Evolutionary conservation across 1,284 basidiomycete genomes (phyloP).

Genomic region (Agroathelia rolfsii): DNA sequence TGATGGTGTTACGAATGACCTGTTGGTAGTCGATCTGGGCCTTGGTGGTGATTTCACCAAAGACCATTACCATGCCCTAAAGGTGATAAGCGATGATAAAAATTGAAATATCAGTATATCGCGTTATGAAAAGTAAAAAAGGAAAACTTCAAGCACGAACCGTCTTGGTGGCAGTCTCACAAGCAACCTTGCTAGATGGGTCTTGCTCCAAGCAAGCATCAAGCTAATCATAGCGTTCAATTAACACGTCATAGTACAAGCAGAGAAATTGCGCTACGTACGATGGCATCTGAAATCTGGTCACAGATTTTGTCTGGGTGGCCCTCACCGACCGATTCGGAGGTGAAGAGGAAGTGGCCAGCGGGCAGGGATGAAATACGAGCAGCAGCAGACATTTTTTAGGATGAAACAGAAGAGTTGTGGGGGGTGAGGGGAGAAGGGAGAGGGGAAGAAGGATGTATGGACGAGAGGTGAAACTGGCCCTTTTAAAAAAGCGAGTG

Average conservation of each 20-base stretch:
- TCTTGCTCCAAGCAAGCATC: slow-evolving; percentile 97
- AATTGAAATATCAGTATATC: no score
- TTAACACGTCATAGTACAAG: no score
- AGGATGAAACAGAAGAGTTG: slow-evolving; percentile 4
- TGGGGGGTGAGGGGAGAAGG: slow-evolving; percentile 11
- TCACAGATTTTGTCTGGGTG: slow-evolving; percentile 99
- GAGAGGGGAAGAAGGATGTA: slow-evolving; percentile 14
- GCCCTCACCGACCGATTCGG: slow-evolving; percentile 90
- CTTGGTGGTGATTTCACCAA: slow-evolving; percentile 98
- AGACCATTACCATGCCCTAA: slow-evolving; percentile 99
- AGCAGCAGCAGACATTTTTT: no score
- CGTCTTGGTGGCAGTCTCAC: slow-evolving; percentile 92
- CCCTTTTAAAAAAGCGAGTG: slow-evolving; percentile 12
- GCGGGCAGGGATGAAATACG: no score
- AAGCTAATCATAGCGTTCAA: slow-evolving; percentile 41
- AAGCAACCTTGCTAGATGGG: slow-evolving; percentile 93
- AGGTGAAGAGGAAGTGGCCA: slow-evolving; percentile 93
- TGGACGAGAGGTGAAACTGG: slow-evolving; percentile 12
- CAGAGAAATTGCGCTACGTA: no score
- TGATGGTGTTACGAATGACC: slow-evolving; percentile 96
- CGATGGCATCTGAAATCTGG: slow-evolving; percentile 91
- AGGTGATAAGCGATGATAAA: no score
- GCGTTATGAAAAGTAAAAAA: no score
- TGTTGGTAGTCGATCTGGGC: slow-evolving; percentile 94
- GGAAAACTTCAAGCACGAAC: no score